Conservation (phyloP, 768 basidiomycete species). For the Mycena belliarum region DNA sequence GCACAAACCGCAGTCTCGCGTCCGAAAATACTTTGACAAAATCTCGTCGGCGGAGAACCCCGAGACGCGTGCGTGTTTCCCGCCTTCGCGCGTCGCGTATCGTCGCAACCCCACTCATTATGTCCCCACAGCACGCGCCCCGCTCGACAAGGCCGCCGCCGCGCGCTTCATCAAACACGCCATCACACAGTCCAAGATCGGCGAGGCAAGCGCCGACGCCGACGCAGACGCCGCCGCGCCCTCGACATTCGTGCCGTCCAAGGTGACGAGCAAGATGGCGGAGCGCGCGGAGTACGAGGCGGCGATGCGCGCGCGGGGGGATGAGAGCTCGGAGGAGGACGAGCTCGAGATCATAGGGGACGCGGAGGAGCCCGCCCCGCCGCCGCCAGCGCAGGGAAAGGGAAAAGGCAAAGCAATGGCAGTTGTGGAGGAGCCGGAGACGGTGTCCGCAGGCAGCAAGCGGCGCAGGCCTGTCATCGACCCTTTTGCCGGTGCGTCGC, state of each 20-base stretch:
- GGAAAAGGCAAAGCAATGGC: constrained; percentile 40
- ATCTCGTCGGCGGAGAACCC: constrained; percentile 75
- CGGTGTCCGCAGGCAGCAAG: constrained; percentile 32
- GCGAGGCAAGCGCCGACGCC: constrained; percentile 25
- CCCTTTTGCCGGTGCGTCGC: constrained; percentile 61
- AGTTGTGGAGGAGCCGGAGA: constrained; percentile 5
- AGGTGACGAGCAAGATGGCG: constrained; percentile 74
- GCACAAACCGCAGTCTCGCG: constrained; percentile 54
- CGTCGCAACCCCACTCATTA: background rate
- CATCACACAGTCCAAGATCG: constrained; percentile 61
- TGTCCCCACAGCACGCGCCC: constrained; percentile 35
- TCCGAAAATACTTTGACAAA: constrained; percentile 82
- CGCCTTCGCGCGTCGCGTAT: background rate
- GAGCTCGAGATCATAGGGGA: constrained; percentile 44
- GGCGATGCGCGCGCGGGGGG: constrained; percentile 49
- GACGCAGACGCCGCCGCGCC: constrained; percentile 36
- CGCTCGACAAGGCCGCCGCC: constrained; percentile 80
- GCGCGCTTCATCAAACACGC: constrained; percentile 83
- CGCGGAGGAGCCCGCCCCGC: constrained; percentile 27
- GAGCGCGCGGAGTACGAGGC: constrained; percentile 65
- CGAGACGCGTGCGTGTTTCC: constrained; percentile 46
- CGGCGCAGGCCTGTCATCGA: constrained; percentile 58
- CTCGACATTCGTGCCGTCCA: constrained; percentile 44
- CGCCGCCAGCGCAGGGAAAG: constrained; percentile 25
- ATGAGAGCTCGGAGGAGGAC: constrained; percentile 44